A percentile compares a stretch with the other conserved stretches of the same genome.
These are phyloP conservation scores for Discostella stelligeroides DNA, from an alignment of 108 stramenopile species.

Conservation along the genomic window DNA sequence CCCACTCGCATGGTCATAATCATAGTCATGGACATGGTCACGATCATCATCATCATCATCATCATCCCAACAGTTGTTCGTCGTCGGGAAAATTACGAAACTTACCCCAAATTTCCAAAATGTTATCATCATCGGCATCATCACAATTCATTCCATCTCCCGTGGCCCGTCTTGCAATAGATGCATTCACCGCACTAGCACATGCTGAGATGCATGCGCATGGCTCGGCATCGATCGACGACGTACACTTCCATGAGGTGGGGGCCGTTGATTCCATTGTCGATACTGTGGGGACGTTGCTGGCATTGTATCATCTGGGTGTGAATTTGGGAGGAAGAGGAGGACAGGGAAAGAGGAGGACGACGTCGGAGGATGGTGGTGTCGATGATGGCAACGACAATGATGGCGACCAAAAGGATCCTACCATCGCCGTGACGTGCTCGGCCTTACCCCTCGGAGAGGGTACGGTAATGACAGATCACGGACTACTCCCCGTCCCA, in stretches of 20 bases:
- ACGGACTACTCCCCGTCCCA: slow-evolving; percentile 93
- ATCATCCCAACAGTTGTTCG: slow-evolving; percentile 12
- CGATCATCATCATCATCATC: slow-evolving; percentile 19
- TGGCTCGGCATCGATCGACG: slow-evolving; percentile 67
- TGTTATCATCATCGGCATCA: slow-evolving; percentile 61
- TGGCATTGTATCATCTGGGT: slow-evolving; percentile 78
- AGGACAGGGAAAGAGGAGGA: neutral
- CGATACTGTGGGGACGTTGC: slow-evolving; percentile 89
- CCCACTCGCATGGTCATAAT: slow-evolving; percentile 26
- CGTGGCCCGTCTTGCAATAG: slow-evolving; percentile 70
- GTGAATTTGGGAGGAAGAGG: slow-evolving; percentile 55
- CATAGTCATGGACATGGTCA: slow-evolving; percentile 33
- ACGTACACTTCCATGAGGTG: slow-evolving; percentile 95
- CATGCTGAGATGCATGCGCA: slow-evolving; percentile 89
- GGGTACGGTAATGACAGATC: slow-evolving; percentile 91
- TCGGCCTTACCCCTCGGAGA: slow-evolving; percentile 86
- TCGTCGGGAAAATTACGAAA: slow-evolving; percentile 73
- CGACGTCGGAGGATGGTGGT: neutral
- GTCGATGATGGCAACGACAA: slow-evolving; percentile 1
- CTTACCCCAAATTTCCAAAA: slow-evolving; percentile 69
- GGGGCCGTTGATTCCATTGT: slow-evolving; percentile 92
- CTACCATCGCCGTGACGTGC: slow-evolving; percentile 54
- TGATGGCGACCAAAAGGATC: neutral
- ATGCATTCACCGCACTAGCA: slow-evolving; percentile 83
- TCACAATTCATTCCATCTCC: slow-evolving; percentile 62